Percentiles rank a stretch among this genome's conserved stretches.
Conservation (phyloP, 202 grass and related monocot genomes). For the Miscanthus sacchariflorus region DNA sequence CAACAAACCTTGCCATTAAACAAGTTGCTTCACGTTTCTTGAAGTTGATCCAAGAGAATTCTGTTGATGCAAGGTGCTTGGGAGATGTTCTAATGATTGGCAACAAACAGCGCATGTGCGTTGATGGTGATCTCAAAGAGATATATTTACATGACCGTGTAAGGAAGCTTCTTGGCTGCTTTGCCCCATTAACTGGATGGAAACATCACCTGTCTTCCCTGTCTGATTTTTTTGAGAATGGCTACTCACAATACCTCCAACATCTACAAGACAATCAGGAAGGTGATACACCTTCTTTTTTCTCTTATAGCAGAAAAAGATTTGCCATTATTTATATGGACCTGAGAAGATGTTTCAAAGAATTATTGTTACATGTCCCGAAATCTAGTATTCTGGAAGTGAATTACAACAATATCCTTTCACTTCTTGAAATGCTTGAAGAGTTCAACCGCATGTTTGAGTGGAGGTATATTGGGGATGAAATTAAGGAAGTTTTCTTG, state of each 20-base stretch:
- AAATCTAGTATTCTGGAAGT: constrained; percentile 53
- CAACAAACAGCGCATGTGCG: constrained; percentile 60
- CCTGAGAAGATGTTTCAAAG: constrained; percentile 58
- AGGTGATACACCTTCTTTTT: constrained; percentile 44
- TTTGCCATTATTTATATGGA: constrained; percentile 43
- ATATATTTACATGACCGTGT: constrained; percentile 68
- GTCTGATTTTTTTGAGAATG: constrained; percentile 52
- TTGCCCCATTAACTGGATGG: constrained; percentile 68
- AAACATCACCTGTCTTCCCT: constrained; percentile 54
- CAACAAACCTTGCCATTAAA: constrained; percentile 75
- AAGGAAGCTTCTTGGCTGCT: constrained; percentile 58
- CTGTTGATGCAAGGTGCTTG: constrained; percentile 34
- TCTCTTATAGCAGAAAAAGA: constrained; percentile 43
- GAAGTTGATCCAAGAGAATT: constrained; percentile 48
- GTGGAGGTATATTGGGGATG: constrained; percentile 10
- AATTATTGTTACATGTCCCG: constrained; percentile 61
- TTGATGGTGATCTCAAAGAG: constrained; percentile 51
- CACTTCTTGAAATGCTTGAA: constrained; percentile 54
- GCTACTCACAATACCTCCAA: constrained; percentile 42
- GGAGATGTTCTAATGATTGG: constrained; percentile 69
- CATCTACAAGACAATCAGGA: constrained; percentile 39
- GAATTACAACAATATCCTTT: constrained; percentile 51
- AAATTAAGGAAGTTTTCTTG: constrained; percentile 50
- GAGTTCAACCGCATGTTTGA: constrained; percentile 44
- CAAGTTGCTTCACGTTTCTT: constrained; percentile 69